Conservation (phyloP, 225 moss, liverwort and hornwort species). For the Antitrichia curtipendula region DNA sequence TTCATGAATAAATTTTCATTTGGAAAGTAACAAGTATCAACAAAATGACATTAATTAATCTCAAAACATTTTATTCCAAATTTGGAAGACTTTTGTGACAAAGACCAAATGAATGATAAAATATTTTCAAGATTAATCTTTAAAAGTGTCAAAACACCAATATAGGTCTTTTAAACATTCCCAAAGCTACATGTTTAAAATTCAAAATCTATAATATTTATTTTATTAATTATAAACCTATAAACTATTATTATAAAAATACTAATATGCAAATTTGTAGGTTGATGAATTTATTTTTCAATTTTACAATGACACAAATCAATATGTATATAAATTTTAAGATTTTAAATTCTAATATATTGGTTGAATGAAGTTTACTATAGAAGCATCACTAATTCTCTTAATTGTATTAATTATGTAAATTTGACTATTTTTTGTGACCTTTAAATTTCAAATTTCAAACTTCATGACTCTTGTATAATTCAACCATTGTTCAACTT, state of each 20-base stretch:
- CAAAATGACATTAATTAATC: not conserved
- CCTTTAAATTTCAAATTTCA: not conserved
- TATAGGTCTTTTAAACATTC: no score
- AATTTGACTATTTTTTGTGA: not conserved
- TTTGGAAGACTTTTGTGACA: fast-evolving
- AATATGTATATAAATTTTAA: not conserved
- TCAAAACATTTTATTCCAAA: not conserved
- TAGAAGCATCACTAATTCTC: not conserved
- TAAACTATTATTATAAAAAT: no score
- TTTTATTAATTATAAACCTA: not conserved
- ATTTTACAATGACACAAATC: not conserved
- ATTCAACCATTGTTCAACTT: not conserved
- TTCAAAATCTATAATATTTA: not conserved
- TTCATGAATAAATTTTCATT: not conserved
- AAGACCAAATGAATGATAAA: not conserved
- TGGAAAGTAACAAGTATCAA: not conserved
- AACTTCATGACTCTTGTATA: not conserved
- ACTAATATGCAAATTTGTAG: not conserved
- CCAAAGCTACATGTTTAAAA: not conserved
- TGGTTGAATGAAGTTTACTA: not conserved
- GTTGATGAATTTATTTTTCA: not conserved
- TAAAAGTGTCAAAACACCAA: no score
- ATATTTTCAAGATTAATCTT: not conserved
- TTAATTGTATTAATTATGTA: not conserved
- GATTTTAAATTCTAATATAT: not conserved